Conservation (phyloP, 176 grass and related monocot species). For the Guadua angustifolia region DNA sequence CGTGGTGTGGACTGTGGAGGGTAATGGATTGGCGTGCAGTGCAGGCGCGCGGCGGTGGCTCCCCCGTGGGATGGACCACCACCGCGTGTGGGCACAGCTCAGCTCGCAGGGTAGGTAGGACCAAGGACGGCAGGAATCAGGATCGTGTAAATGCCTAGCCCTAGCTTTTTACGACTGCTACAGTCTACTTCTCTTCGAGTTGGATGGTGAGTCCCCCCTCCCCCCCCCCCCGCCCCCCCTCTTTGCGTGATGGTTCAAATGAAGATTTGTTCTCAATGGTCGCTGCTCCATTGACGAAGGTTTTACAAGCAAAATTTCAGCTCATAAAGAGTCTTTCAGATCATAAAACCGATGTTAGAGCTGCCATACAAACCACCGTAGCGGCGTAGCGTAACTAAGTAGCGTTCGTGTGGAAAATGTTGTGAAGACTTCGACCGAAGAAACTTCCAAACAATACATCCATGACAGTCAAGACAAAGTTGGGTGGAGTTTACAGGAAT, state of each 20-base stretch:
- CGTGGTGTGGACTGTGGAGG: not conserved
- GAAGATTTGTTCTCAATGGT: no score
- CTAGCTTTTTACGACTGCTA: not conserved
- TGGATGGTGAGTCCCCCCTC: no score
- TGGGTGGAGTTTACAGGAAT: not conserved
- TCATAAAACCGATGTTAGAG: not conserved
- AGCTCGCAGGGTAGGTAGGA: slow-evolving; percentile 1
- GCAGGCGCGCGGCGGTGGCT: not conserved
- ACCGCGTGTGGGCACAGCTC: not conserved
- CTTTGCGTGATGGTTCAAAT: no score
- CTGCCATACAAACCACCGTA: not conserved
- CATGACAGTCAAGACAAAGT: not conserved
- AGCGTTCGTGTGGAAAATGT: not conserved
- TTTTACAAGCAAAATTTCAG: no score
- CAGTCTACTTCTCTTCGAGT: not conserved
- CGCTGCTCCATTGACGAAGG: not conserved
- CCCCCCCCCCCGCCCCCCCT: no score
- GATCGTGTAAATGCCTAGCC: not conserved
- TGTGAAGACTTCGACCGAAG: not conserved
- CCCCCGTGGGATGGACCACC: slow-evolving; percentile 38
- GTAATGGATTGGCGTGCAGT: not conserved
- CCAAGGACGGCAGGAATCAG: not conserved
- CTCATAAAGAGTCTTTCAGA: no score
- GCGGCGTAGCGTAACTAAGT: no score
- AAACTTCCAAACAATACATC: not conserved